Percentiles rank a stretch among this genome's conserved stretches.
Conservation (phyloP, 768 basidiomycete species). For the Brasilioporus rufonigricans region DNA sequence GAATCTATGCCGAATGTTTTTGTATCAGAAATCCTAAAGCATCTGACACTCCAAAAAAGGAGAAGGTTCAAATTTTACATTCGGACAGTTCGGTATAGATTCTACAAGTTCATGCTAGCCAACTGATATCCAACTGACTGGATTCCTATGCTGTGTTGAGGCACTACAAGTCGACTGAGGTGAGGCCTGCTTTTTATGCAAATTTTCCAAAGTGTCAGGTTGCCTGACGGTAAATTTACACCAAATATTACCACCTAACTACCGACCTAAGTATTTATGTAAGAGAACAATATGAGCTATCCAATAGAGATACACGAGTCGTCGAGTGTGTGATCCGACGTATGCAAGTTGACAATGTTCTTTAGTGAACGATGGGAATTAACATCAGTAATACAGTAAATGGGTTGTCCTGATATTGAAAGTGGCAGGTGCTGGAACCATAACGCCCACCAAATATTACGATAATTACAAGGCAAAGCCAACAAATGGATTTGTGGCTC, state of each 20-base stretch:
- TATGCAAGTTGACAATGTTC: constrained; percentile 9
- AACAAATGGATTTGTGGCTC: constrained; percentile 54
- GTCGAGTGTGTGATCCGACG: neutral
- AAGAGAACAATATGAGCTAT: constrained; percentile 6
- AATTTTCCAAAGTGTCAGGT: no score
- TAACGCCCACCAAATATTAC: neutral
- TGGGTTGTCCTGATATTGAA: neutral
- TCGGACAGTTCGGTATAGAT: no score
- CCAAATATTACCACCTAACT: constrained; percentile 6
- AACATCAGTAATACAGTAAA: constrained; percentile 16
- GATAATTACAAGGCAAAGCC: constrained; percentile 31
- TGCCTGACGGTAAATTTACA: neutral
- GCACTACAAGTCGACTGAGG: no score
- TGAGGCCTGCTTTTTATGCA: no score
- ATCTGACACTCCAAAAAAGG: no score
- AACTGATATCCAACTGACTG: no score
- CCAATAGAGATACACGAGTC: constrained; percentile 28
- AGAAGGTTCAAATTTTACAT: no score
- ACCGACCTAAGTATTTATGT: neutral
- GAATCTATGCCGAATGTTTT: no score
- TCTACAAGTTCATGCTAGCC: no score
- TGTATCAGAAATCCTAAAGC: no score
- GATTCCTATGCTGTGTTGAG: no score
- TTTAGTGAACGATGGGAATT: constrained; percentile 10
- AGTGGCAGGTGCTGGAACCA: neutral